Percentiles rank a stretch among this genome's conserved stretches.
Evolutionary conservation across 805 yeast genomes (phyloP).

Genomic region (Saturnispora dispora): DNA sequence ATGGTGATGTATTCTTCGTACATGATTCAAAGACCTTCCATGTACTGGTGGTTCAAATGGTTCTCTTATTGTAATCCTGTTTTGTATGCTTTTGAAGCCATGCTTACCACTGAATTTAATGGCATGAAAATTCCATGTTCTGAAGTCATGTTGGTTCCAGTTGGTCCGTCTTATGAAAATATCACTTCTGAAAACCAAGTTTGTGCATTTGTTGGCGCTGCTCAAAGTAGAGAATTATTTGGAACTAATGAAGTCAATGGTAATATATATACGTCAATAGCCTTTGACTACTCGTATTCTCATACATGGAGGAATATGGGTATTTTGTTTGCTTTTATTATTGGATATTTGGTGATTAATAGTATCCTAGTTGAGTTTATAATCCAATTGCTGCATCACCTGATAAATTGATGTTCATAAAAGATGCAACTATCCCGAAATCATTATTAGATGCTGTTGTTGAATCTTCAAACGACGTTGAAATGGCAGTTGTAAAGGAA

Average conservation of each 20-base stretch:
- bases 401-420: conserved; percentile 27
- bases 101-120: conserved; percentile 50
- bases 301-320: conserved; percentile 81
- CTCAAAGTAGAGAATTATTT: conserved; percentile 12
- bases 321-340: conserved; percentile 33
- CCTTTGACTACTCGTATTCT: conserved; percentile 42
- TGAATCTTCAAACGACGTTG: conserved; percentile 52
- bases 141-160: conserved; percentile 35
- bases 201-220: conserved; percentile 47
- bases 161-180: conserved; percentile 45
- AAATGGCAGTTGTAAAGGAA: conserved; percentile 23
- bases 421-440: conserved; percentile 22
- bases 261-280: conserved; percentile 34
- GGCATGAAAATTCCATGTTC: conserved; percentile 45
- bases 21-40: conserved; percentile 47
- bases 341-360: conserved; percentile 31
- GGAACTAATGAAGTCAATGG: conserved; percentile 38
- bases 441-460: conserved; percentile 38
- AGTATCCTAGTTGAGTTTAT: conserved; percentile 25
- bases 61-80: conserved; percentile 41
- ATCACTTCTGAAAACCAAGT: conserved; percentile 32
- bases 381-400: conserved; percentile 25
- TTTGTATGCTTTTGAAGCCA: conserved; percentile 41
- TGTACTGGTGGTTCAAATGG: conserved; percentile 61
- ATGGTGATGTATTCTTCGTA: conserved; percentile 55